phyloP scores from a whole-genome alignment of 2,329 filamentous ascomycete genomes.

The Alternaria gaisen region DNA sequence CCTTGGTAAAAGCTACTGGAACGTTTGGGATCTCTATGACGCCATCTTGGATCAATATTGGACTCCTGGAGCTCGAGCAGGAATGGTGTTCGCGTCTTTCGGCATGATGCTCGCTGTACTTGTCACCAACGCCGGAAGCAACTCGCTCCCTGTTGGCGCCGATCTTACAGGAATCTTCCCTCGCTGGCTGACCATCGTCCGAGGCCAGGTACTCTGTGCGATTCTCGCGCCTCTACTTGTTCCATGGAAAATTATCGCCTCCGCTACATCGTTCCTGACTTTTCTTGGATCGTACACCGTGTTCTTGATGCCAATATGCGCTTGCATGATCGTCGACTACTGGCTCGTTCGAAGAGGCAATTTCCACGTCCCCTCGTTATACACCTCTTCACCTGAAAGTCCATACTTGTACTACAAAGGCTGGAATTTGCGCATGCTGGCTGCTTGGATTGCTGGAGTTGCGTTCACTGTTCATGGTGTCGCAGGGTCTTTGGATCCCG shows the following conservation, averaged over 20 bases:
- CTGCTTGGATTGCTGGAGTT: constrained; percentile 27
- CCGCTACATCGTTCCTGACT: constrained; percentile 34
- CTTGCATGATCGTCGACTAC: constrained; percentile 32
- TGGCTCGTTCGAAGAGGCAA: constrained; percentile 30
- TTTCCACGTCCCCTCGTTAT: constrained; percentile 31
- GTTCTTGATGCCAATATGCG: constrained; percentile 39
- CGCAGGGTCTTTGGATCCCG: constrained; percentile 24
- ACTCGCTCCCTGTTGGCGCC: constrained; percentile 37
- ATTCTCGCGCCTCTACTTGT: constrained; percentile 26
- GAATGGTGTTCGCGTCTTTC: constrained; percentile 37
- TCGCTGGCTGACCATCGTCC: constrained; percentile 37
- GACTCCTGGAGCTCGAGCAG: constrained; percentile 32
- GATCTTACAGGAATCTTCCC: constrained; percentile 37
- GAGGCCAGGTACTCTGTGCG: constrained; percentile 31
- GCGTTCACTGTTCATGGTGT: constrained; percentile 32
- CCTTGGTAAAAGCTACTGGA: constrained; percentile 35
- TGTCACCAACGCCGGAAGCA: constrained; percentile 39
- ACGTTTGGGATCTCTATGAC: constrained; percentile 30
- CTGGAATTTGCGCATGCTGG: constrained; percentile 32
- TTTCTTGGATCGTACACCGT: constrained; percentile 39
- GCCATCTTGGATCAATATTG: constrained; percentile 32
- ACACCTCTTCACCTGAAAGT: constrained; percentile 16
- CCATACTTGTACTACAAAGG: constrained; percentile 32
- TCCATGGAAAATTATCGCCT: constrained; percentile 42
- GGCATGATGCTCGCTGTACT: constrained; percentile 38